A percentile compares a stretch with the other conserved stretches of the same genome.
Evolutionary conservation across 1,284 basidiomycete species (phyloP).

Genomic region (Marasmius sp.): DNA sequence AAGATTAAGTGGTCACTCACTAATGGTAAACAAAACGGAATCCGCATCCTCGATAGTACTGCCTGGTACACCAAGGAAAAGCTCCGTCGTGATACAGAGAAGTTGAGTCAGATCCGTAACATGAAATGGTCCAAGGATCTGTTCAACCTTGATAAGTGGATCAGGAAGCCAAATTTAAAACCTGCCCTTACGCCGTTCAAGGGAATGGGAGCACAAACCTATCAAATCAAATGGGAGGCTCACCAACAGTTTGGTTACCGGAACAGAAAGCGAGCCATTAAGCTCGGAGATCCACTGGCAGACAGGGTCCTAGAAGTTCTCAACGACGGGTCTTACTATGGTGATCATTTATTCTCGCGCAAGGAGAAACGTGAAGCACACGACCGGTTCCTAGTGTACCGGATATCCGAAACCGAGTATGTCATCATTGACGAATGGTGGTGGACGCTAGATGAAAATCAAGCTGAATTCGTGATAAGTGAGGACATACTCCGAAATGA

Average conservation of each 20-base stretch:
- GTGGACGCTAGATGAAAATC: background rate
- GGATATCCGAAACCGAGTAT: too few species aligned
- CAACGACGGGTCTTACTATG: too few species aligned
- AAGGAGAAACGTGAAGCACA: too few species aligned
- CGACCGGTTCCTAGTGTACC: too few species aligned
- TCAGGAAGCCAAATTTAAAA: background rate
- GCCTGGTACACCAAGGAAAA: background rate
- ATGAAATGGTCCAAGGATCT: background rate
- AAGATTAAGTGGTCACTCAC: too few species aligned
- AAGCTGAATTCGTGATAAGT: background rate
- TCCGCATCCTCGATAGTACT: background rate
- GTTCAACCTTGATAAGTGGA: background rate
- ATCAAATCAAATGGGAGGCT: background rate
- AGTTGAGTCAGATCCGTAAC: background rate
- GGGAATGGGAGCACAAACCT: background rate
- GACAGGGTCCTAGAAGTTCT: too few species aligned
- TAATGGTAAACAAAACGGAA: too few species aligned
- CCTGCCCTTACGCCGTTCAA: background rate
- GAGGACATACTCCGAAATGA: background rate
- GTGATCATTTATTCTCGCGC: too few species aligned
- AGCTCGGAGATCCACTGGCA: too few species aligned
- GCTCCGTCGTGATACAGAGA: background rate
- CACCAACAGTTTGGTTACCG: too few species aligned
- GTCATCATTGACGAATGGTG: too few species aligned
- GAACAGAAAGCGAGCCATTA: too few species aligned